Evolutionary conservation across 345 rosid genomes (phyloP).

Genomic region (Cardamine resedifolia): DNA sequence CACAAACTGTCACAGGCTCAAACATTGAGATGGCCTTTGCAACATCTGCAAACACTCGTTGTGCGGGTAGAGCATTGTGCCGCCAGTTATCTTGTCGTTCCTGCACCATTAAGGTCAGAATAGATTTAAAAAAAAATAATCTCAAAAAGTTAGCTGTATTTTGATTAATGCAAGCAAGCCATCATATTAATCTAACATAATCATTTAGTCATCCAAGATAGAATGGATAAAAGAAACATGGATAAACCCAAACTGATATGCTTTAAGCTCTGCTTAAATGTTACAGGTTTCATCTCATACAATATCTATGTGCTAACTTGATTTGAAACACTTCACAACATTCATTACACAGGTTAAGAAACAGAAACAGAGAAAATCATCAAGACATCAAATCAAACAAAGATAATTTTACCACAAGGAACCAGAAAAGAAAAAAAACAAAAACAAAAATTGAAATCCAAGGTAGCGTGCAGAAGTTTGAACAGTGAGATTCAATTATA

Average conservation of each 20-base stretch:
- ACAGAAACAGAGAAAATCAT: background rate
- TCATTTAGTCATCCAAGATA: background rate
- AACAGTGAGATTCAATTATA: background rate
- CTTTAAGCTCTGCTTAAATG: background rate
- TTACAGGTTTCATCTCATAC: background rate
- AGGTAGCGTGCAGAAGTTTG: background rate
- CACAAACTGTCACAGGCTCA: constrained; percentile 88
- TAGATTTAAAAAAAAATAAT: background rate
- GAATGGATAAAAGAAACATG: no score
- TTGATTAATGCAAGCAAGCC: constrained; percentile 1
- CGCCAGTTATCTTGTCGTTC: constrained; percentile 97
- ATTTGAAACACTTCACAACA: background rate
- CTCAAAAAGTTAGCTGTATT: background rate
- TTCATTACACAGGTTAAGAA: background rate
- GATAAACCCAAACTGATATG: background rate
- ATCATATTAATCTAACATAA: background rate
- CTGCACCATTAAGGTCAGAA: constrained; percentile 38
- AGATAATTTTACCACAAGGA: background rate
- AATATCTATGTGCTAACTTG: background rate
- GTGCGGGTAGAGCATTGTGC: constrained; percentile 59
- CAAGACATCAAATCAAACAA: background rate
- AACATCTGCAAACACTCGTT: constrained; percentile 55
- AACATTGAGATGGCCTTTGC: constrained; percentile 80
- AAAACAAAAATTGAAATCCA: background rate
- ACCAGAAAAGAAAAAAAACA: background rate